Percentiles rank a stretch among this genome's conserved stretches.
These are phyloP conservation scores for Blastobotrys persicus DNA, from an alignment of 1,139 yeast genomes.

Conservation along the genomic window DNA sequence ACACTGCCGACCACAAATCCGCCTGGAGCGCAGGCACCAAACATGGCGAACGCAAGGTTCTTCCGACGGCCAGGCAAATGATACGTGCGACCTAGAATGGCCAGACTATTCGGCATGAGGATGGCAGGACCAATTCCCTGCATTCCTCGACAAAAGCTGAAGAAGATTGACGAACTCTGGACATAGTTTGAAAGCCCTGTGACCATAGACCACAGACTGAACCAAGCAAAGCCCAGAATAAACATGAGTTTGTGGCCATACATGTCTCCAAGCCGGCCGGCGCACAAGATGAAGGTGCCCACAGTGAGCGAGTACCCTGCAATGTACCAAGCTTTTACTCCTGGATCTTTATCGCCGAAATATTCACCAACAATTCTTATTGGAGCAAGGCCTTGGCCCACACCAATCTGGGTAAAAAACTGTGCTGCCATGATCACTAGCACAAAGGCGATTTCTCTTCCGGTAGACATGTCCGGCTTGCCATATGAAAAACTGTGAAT, in stretches of 20 bases:
- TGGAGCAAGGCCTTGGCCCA: conserved; percentile 48
- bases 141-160: conserved; percentile 52
- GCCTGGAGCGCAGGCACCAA: conserved; percentile 59
- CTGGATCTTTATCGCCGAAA: conserved; percentile 41
- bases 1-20: conserved; percentile 55
- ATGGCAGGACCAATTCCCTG: conserved; percentile 64
- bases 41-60: conserved; percentile 46
- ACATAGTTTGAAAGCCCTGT: conserved; percentile 52
- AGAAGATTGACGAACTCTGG: conserved; percentile 42
- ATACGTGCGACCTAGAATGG: conserved; percentile 52
- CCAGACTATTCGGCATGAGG: conserved; percentile 56
- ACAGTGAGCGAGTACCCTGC: conserved; percentile 58
- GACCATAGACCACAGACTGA: conserved; percentile 49
- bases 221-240: conserved; percentile 49
- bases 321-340: conserved; percentile 57
- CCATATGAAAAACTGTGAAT: conserved; percentile 2
- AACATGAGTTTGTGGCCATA: conserved; percentile 54
- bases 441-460: conserved; percentile 34
- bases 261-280: conserved; percentile 65
- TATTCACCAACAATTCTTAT: conserved; percentile 40
- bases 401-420: conserved; percentile 50
- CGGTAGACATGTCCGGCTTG: neutral
- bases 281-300: conserved; percentile 59
- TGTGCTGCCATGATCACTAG: conserved; percentile 44
- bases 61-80: conserved; percentile 44